Evolutionary conservation across 306 rosid species (phyloP).

Genomic region (Prunus mongolica): DNA sequence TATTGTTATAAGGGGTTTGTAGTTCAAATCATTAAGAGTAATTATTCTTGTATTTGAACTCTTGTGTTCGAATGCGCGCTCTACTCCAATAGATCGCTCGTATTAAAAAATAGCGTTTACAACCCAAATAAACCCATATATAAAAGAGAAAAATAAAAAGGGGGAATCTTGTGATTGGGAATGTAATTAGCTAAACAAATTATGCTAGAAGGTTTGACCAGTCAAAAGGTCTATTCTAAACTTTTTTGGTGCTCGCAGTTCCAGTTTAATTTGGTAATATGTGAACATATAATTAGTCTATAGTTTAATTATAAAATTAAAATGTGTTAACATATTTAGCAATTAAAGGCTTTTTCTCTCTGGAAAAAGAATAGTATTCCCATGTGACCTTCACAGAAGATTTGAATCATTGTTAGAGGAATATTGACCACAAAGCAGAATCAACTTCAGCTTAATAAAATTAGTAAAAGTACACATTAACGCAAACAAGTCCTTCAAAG

Average conservation of each 20-base stretch:
- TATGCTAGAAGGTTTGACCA: neutral
- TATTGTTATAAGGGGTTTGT: too few relatives aligned
- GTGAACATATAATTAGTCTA: neutral
- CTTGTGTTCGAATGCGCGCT: too few relatives aligned
- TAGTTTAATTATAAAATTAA: neutral
- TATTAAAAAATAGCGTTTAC: too few relatives aligned
- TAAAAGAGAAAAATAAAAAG: neutral
- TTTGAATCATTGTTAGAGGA: slow-evolving; percentile 22
- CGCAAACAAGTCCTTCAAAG: neutral
- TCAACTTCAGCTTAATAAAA: neutral
- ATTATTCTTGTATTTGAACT: too few relatives aligned
- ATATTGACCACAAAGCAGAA: slow-evolving; percentile 27
- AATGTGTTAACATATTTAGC: slow-evolving; percentile 17
- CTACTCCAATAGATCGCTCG: too few relatives aligned
- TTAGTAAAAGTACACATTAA: slow-evolving; percentile 1
- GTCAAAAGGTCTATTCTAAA: neutral
- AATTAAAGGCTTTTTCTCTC: neutral
- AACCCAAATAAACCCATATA: neutral
- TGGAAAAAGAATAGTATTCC: neutral
- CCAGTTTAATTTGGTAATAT: too few relatives aligned
- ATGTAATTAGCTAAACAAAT: neutral
- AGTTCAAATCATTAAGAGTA: too few relatives aligned
- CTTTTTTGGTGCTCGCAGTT: too few relatives aligned
- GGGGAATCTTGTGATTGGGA: neutral
- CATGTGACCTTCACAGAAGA: slow-evolving; percentile 27